Base-by-base conservation (phyloP, 768 basidiomycete species). In the Phallus indusiatus region DNA sequence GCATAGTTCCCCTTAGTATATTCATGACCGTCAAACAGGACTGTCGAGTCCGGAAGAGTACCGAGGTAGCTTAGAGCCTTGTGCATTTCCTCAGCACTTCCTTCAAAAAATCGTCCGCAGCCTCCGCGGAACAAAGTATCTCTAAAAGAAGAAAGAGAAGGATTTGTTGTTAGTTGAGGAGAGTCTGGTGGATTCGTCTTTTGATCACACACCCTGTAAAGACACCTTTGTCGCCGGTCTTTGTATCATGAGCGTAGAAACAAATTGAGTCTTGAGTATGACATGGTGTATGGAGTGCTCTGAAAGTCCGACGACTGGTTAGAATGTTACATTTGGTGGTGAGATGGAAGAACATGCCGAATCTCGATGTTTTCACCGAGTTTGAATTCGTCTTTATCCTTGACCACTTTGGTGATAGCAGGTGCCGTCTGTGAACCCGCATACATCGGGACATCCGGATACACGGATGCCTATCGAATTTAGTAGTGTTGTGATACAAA, bases 181-280 rank as follows among this genome's bases (percentile, higher is more conserved):
- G 20, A 35, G 4, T 14, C 8, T 47, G 73, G 16, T 53, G n/a
- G 22, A 28, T 3, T 28, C 28, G 4, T 42, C 9, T 42, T 10
- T 14, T 4, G n/a, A 42, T n/a, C 12, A n/a, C 57, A 55, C 21
- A 78, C 76, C 95, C 95, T 0, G 95, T 96, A 72, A 98, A 95
- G 37, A 97, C 90, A 16, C 78, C 86, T 18, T 87, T 86, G 0
- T 86, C 75, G 61, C 83, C 65, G 22, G 70, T 68, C 52, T 74
- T 65, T 22, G 80, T 64, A 56, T 78, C 73, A 34, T 86, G 90
- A 56, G 84, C 79, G 69, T 88, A 79, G 76, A 84, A 98, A 76
- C 90, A 96, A 65, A 95, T 94, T 16, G 94, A 96, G 72, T 97
- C 95, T 68, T 90, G 89, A 2, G 95, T 98, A 70, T 97, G 95